Conservation (phyloP, 306 rosid genomes). For the Prunus fruticosa region DNA sequence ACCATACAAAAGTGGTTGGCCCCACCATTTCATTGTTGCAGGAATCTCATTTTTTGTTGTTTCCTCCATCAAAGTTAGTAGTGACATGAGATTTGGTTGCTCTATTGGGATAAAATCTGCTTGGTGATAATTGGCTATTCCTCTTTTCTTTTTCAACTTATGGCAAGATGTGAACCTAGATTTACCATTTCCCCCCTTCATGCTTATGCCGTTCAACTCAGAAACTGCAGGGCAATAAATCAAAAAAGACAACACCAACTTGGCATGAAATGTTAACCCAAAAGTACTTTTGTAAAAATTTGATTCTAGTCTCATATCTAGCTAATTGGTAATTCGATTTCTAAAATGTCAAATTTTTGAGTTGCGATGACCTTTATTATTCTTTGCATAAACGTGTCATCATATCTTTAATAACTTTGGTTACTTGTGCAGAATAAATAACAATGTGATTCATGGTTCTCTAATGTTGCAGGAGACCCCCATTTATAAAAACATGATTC, state of each 20-base stretch:
- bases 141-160: not conserved
- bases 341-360: not conserved
- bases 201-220: not conserved
- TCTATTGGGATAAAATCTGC: not conserved
- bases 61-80: not conserved
- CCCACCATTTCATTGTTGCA: not conserved
- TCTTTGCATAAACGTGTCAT: not conserved
- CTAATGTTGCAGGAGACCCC: constrained; percentile 17
- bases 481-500: constrained; percentile 7
- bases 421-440: not conserved
- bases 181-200: too few species aligned
- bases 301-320: too few species aligned
- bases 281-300: too few species aligned
- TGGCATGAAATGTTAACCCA: too few species aligned
- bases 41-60: not conserved
- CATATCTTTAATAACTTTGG: not conserved
- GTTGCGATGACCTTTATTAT: not conserved
- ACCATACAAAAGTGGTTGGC: not conserved
- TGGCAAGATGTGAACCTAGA: too few species aligned
- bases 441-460: not conserved
- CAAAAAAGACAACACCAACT: too few species aligned
- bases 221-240: not conserved
- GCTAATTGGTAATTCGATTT: too few species aligned
- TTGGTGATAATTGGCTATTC: not conserved
- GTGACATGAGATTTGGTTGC: not conserved